phyloP scores from a whole-genome alignment of 1,139 yeast genomes.

The Nakaseomyces kungkrabaensis region DNA sequence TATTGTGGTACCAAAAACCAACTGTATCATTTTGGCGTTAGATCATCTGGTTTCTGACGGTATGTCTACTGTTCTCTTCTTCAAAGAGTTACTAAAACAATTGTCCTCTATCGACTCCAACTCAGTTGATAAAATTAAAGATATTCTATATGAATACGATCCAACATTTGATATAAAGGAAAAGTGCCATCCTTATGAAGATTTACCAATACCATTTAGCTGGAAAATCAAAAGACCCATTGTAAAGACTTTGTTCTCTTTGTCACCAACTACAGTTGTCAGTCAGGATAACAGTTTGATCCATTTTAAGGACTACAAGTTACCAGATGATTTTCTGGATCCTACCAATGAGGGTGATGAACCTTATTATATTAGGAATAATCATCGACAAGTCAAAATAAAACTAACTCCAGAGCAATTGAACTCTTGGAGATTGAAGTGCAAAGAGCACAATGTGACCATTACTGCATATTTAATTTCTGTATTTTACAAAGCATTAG shows the following conservation, averaged over 20 bases:
- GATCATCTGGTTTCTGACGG: constrained; percentile 27
- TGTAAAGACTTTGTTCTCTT: constrained; percentile 8
- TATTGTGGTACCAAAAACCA: constrained; percentile 11
- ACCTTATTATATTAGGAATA: constrained; percentile 13
- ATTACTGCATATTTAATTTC: constrained; percentile 20
- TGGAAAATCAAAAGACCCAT: constrained; percentile 13
- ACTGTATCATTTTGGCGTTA: constrained; percentile 13
- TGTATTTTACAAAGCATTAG: constrained; percentile 10
- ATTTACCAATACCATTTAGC: constrained; percentile 12
- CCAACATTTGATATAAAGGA: background rate
- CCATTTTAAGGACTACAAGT: constrained; percentile 13
- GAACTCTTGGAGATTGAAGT: constrained; percentile 9
- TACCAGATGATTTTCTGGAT: constrained; percentile 12
- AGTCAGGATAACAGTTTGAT: constrained; percentile 8
- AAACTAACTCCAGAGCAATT: constrained; percentile 11
- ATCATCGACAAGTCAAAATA: constrained; percentile 13
- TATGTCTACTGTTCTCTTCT: constrained; percentile 18
- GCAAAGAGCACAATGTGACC: constrained; percentile 18
- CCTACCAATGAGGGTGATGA: background rate
- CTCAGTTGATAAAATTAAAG: background rate
- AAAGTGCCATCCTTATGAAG: constrained; percentile 14
- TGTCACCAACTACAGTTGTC: constrained; percentile 9
- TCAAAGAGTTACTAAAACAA: constrained; percentile 12
- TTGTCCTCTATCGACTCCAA: constrained; percentile 4
- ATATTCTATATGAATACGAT: constrained; percentile 3